Conservation (phyloP, 345 rosid genomes). For the Linum tenue region DNA sequence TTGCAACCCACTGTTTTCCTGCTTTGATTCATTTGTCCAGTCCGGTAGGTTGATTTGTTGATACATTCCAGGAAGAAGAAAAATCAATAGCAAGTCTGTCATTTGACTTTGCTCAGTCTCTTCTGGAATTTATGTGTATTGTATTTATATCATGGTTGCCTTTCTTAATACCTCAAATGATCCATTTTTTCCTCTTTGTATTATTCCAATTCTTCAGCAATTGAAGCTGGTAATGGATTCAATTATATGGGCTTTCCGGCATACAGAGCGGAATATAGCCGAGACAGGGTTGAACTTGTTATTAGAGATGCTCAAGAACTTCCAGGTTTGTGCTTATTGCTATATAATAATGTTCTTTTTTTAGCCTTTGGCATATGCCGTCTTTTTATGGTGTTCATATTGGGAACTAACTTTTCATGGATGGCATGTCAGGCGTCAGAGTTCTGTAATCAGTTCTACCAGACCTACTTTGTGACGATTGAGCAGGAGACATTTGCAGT, state of each 20-base stretch:
- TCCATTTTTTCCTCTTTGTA: constrained; percentile 8
- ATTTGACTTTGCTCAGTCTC: not conserved
- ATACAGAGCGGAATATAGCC: constrained; percentile 96
- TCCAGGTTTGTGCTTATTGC: constrained; percentile 45
- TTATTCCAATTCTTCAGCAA: constrained; percentile 46
- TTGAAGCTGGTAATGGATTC: constrained; percentile 97
- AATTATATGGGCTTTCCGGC: constrained; percentile 99
- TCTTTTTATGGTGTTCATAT: not conserved
- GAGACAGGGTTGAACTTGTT: constrained; percentile 92
- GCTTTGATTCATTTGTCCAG: constrained; percentile 84
- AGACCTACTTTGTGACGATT: constrained; percentile 48
- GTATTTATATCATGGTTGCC: not conserved
- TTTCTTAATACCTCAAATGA: not conserved
- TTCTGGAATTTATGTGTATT: not conserved
- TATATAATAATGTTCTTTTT: not conserved
- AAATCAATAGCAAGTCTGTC: not conserved
- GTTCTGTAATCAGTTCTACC: constrained; percentile 84
- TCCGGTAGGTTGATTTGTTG: constrained; percentile 51
- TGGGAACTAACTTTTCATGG: constrained; percentile 18
- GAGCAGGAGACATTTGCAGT: constrained; percentile 98
- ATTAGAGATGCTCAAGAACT: constrained; percentile 87
- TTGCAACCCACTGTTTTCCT: constrained; percentile 88
- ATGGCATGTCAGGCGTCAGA: constrained; percentile 39
- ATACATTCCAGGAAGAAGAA: not conserved
- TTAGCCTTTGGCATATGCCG: no score